Conservation (phyloP, 306 rosid genomes). For the Cotoneaster glaucophyllus region DNA sequence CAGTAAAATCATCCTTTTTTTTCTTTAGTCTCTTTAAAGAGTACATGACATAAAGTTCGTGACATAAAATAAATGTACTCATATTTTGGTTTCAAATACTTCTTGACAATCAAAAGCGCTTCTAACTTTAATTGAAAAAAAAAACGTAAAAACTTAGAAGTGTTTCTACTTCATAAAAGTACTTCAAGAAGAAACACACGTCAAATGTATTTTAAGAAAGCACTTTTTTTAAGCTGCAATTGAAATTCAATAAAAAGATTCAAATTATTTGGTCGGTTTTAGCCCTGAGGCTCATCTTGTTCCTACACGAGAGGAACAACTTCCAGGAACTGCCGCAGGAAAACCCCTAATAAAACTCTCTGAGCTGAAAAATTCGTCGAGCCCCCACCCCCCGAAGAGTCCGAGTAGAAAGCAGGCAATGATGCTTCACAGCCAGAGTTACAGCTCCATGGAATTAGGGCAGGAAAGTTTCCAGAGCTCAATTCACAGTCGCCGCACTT, state of each 20-base stretch:
- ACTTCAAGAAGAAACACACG: too few species aligned
- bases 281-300: not conserved
- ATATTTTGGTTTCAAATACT: too few species aligned
- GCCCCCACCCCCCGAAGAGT: not conserved
- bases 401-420: not conserved
- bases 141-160: too few species aligned
- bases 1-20: too few species aligned
- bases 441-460: conserved; percentile 32
- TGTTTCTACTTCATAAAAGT: too few species aligned
- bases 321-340: not conserved
- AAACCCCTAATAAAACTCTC: not conserved
- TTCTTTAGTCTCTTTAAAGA: too few species aligned
- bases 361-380: conserved; percentile 3
- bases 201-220: too few species aligned
- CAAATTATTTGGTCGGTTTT: not conserved
- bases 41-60: rapidly evolving
- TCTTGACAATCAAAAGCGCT: not conserved
- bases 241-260: not conserved
- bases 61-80: too few species aligned
- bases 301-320: not conserved
- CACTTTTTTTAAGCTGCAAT: too few species aligned
- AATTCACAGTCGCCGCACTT: conserved; percentile 12
- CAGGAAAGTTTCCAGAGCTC: conserved; percentile 28
- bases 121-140: too few species aligned
- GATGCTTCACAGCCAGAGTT: conserved; percentile 27